Evolutionary conservation across 2,329 filamentous ascomycete genomes (phyloP).

Genomic region (Westerdykella ornata): DNA sequence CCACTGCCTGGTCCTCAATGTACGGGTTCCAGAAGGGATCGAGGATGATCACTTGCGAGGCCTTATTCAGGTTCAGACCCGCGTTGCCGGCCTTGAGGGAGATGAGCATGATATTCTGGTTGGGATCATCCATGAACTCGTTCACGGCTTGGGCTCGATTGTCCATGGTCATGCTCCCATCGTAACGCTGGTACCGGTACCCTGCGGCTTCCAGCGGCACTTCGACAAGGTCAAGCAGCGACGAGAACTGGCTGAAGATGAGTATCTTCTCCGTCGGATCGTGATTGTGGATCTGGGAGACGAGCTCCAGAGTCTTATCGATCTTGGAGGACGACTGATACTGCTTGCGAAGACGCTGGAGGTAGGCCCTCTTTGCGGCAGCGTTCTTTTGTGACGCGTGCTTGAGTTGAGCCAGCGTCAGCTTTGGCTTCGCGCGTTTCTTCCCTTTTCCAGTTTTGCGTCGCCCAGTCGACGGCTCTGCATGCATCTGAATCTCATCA

Average conservation of each 20-base stretch:
- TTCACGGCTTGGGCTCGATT: slow-evolving; percentile 61
- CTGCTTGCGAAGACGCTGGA: slow-evolving; percentile 58
- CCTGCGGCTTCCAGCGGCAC: slow-evolving; percentile 58
- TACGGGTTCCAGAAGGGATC: slow-evolving; percentile 95
- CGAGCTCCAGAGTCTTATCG: slow-evolving; percentile 59
- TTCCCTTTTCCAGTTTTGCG: background rate
- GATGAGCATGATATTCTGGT: slow-evolving; percentile 64
- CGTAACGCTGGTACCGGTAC: slow-evolving; percentile 62
- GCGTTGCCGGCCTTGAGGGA: slow-evolving; percentile 77
- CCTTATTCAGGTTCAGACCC: slow-evolving; percentile 76
- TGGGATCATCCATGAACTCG: slow-evolving; percentile 57
- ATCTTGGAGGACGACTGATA: slow-evolving; percentile 74
- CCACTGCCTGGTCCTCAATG: slow-evolving; percentile 86
- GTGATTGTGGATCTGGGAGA: slow-evolving; percentile 46
- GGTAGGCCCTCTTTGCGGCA: slow-evolving; percentile 61
- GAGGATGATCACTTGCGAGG: slow-evolving; percentile 80
- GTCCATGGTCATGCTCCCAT: slow-evolving; percentile 64
- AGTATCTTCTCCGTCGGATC: slow-evolving; percentile 65
- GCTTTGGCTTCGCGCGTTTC: slow-evolving; percentile 23
- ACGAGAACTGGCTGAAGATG: slow-evolving; percentile 76
- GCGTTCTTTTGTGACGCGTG: slow-evolving; percentile 59
- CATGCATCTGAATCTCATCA: slow-evolving; percentile 4
- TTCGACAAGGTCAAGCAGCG: slow-evolving; percentile 69
- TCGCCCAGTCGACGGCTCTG: slow-evolving; percentile 2
- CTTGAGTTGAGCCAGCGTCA: slow-evolving; percentile 59